phyloP scores from a whole-genome alignment of 176 grass and related monocot species.

The Microstegium vimineum region DNA sequence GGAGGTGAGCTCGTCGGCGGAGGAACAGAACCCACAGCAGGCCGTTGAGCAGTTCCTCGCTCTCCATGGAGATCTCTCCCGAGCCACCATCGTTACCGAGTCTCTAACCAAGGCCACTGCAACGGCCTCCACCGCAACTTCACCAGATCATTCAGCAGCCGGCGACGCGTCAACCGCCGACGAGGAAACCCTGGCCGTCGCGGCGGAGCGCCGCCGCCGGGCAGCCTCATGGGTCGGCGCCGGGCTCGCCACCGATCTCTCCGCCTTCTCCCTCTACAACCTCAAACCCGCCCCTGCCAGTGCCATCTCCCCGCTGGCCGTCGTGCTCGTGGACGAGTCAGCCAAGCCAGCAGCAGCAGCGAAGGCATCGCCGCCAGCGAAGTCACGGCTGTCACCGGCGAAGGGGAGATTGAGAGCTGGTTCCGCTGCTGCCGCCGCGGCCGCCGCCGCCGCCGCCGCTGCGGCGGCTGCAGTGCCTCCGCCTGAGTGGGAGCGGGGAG shows the following conservation, averaged over 20 bases:
- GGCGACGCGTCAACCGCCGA: conserved; percentile 7
- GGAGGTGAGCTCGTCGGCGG: conserved; percentile 66
- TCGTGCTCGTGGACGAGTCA: conserved; percentile 49
- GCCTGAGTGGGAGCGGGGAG: conserved; percentile 61
- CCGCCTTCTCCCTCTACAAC: conserved; percentile 71
- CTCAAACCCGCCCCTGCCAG: conserved; percentile 29
- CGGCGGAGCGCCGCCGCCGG: conserved; percentile 47
- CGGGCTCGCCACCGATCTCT: conserved; percentile 74
- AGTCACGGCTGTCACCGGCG: conserved; percentile 44
- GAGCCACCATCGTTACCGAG: conserved; percentile 44
- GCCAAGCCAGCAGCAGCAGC: conserved; percentile 26
- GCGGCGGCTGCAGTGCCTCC: not conserved
- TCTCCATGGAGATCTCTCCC: conserved; percentile 59
- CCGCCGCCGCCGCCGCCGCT: not conserved
- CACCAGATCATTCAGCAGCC: conserved; percentile 11
- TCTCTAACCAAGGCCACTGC: conserved; percentile 39
- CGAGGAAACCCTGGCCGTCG: conserved; percentile 46
- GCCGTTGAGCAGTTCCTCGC: conserved; percentile 88
- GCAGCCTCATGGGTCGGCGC: conserved; percentile 71
- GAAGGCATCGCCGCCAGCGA: conserved; percentile 41
- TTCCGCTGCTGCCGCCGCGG: not conserved
- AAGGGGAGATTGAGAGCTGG: conserved; percentile 37
- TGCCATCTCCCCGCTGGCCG: conserved; percentile 25
- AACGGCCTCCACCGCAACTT: conserved; percentile 1
- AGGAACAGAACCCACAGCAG: conserved; percentile 75